Evolutionary conservation across 2,329 filamentous ascomycete species (phyloP).

Genomic region (Fusarium sp.): DNA sequence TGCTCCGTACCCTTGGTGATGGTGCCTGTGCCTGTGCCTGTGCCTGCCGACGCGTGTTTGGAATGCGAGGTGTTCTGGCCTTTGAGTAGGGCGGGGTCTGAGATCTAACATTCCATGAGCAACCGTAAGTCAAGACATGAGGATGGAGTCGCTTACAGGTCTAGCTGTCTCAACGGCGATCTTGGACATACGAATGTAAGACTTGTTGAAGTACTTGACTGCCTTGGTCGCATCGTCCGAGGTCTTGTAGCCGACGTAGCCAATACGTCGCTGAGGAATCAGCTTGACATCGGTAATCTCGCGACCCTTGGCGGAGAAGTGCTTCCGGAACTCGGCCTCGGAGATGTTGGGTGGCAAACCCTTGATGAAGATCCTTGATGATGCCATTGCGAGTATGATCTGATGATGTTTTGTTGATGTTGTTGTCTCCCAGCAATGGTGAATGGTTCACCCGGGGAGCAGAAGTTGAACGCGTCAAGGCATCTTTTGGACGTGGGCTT

Average conservation of each 20-base stretch:
- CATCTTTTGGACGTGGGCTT: constrained; percentile 43
- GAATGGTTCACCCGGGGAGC: constrained; percentile 42
- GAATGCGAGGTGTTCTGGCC: constrained; percentile 44
- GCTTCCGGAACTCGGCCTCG: constrained; percentile 87
- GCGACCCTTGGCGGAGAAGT: constrained; percentile 81
- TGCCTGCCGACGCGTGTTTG: constrained; percentile 31
- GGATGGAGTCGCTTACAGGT: constrained; percentile 67
- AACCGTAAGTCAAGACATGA: constrained; percentile 35
- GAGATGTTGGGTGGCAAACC: constrained; percentile 86
- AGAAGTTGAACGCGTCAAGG: constrained; percentile 35
- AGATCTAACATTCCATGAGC: constrained; percentile 58
- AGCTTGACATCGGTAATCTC: constrained; percentile 93
- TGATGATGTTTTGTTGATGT: constrained; percentile 6
- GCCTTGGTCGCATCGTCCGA: constrained; percentile 83
- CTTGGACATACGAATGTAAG: constrained; percentile 96
- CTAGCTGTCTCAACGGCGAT: constrained; percentile 89
- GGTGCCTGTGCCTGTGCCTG: not conserved
- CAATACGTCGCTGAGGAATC: constrained; percentile 89
- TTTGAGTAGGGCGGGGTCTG: constrained; percentile 56
- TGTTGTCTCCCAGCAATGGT: constrained; percentile 35
- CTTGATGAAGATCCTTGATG: constrained; percentile 83
- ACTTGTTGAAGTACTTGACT: constrained; percentile 94
- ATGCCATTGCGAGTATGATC: constrained; percentile 56
- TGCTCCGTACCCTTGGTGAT: constrained; percentile 31
- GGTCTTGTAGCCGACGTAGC: constrained; percentile 93